Evolutionary conservation across 805 yeast genomes (phyloP).

Genomic region (Lipomyces yamanashiensis): DNA sequence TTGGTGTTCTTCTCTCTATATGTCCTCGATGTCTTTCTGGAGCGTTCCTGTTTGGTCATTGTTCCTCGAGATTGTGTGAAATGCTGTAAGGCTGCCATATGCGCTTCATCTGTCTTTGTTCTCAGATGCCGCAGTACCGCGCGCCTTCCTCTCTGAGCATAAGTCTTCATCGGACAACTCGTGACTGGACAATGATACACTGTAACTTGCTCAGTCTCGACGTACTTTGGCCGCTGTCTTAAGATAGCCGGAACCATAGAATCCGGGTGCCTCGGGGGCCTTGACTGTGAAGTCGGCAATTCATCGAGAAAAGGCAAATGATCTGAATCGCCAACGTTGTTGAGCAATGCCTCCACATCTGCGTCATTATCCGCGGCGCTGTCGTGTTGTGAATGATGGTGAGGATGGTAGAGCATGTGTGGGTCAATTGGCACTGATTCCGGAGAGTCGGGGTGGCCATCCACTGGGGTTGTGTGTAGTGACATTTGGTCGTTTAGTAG

Average conservation of each 20-base stretch:
- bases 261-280: conserved; percentile 15
- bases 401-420: conserved; percentile 22
- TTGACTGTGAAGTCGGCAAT: conserved; percentile 15
- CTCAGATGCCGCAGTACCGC: conserved; percentile 33
- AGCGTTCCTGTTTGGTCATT: conserved; percentile 35
- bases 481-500: neutral
- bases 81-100: conserved; percentile 18
- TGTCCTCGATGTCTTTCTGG: conserved; percentile 35
- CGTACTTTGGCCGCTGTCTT: conserved; percentile 12
- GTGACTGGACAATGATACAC: conserved; percentile 35
- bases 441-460: neutral
- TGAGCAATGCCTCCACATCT: conserved; percentile 1
- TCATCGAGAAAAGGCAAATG: conserved; percentile 8
- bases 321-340: conserved; percentile 1
- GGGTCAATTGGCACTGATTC: conserved; percentile 26
- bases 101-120: conserved; percentile 18
- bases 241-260: conserved; percentile 16
- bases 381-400: conserved; percentile 4
- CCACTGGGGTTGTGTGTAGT: conserved; percentile 1
- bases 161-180: conserved; percentile 26
- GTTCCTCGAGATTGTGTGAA: conserved; percentile 16
- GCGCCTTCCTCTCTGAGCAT: conserved; percentile 35
- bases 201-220: conserved; percentile 30
- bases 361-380: neutral
- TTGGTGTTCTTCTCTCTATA: conserved; percentile 30